Conservation (phyloP, 2,329 filamentous ascomycete genomes). For the Chrysosporium queenslandicum region DNA sequence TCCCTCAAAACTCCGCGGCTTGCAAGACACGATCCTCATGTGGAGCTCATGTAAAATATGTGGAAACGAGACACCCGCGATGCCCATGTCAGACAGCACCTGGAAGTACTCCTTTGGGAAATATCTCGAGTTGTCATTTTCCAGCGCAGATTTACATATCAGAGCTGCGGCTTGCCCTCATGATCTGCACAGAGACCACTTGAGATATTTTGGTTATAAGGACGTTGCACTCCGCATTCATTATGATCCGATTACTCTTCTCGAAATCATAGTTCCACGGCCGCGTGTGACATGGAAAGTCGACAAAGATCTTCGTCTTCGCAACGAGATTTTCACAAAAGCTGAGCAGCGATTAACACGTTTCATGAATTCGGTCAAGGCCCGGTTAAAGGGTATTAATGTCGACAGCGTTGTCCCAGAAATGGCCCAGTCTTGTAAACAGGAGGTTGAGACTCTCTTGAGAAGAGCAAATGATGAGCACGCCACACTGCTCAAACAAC, state of each 20-base stretch:
- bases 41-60: conserved; percentile 96
- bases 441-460: conserved; percentile 66
- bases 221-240: conserved; percentile 81
- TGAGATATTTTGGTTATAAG: conserved; percentile 82
- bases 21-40: conserved; percentile 77
- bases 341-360: conserved; percentile 72
- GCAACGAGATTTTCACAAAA: conserved; percentile 79
- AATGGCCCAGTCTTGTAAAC: conserved; percentile 69
- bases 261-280: conserved; percentile 88
- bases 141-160: conserved; percentile 72
- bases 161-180: conserved; percentile 71
- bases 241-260: conserved; percentile 81
- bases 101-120: conserved; percentile 99
- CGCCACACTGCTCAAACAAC: conserved; percentile 57
- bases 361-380: conserved; percentile 80
- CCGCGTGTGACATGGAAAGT: conserved; percentile 95
- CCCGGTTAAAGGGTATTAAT: conserved; percentile 75
- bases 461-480: conserved; percentile 80
- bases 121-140: conserved; percentile 94
- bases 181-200: conserved; percentile 83
- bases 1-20: conserved; percentile 53
- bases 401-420: conserved; percentile 84
- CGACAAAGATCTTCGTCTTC: conserved; percentile 80
- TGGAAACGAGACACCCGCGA: conserved; percentile 77
- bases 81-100: conserved; percentile 83